Evolutionary conservation across 2,329 filamentous ascomycete genomes (phyloP).

Genomic region (Alternaria consortialis): DNA sequence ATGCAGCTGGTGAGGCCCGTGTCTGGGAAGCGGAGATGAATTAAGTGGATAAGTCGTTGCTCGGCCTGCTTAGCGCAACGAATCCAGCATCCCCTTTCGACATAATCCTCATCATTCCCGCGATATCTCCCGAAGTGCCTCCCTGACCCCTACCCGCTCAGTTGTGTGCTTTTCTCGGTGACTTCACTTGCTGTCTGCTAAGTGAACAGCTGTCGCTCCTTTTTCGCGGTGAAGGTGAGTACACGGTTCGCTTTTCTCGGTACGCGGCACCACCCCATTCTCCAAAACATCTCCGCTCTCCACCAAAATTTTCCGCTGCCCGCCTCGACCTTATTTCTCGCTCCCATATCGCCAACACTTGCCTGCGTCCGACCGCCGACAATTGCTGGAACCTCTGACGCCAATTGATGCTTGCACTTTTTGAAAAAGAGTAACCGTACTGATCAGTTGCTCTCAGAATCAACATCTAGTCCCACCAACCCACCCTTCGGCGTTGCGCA

Average conservation of each 20-base stretch:
- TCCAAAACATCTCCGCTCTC: slow-evolving; percentile 36
- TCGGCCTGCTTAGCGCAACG: slow-evolving; percentile 44
- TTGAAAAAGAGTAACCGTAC: slow-evolving; percentile 9
- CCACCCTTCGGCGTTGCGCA: slow-evolving; percentile 26
- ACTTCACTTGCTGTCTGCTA: slow-evolving; percentile 38
- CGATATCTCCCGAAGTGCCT: slow-evolving; percentile 33
- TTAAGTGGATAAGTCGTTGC: slow-evolving; percentile 35
- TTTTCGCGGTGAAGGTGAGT: slow-evolving; percentile 26
- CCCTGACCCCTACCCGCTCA: slow-evolving; percentile 28
- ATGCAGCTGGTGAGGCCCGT: slow-evolving; percentile 40
- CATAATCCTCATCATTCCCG: slow-evolving; percentile 33
- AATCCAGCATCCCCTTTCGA: slow-evolving; percentile 43
- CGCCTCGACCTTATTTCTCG: slow-evolving; percentile 39
- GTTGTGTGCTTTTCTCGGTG: slow-evolving; percentile 37
- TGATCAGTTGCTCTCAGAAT: slow-evolving; percentile 24
- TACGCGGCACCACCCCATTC: slow-evolving; percentile 42
- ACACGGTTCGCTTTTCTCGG: slow-evolving; percentile 34
- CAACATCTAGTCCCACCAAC: slow-evolving; percentile 18
- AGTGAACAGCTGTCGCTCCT: slow-evolving; percentile 47
- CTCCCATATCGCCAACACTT: slow-evolving; percentile 34
- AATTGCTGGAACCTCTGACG: slow-evolving; percentile 15
- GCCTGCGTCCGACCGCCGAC: slow-evolving; percentile 24
- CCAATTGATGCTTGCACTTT: slow-evolving; percentile 23
- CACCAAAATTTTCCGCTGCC: slow-evolving; percentile 49
- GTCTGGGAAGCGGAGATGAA: slow-evolving; percentile 38